Evolutionary conservation across 1,284 basidiomycete species (phyloP).

Genomic region (Tilletia indica): DNA sequence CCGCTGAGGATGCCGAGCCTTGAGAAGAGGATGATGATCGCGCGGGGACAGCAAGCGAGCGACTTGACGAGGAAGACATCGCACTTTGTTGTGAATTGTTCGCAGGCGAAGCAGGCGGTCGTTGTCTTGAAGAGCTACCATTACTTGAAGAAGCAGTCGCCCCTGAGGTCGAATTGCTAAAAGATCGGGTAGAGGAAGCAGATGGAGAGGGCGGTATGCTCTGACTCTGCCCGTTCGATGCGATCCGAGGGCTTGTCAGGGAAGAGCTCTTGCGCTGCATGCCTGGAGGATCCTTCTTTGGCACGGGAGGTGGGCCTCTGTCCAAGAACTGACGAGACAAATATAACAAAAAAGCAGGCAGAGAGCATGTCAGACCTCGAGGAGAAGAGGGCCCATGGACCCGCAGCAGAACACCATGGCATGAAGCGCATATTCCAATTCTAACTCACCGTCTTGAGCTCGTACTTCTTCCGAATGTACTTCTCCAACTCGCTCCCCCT

Average conservation of each 20-base stretch:
- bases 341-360: background rate
- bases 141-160: background rate
- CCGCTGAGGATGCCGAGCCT: background rate
- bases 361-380: background rate
- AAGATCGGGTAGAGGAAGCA: background rate
- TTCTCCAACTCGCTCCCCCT: conserved; percentile 76
- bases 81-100: no score
- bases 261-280: conserved; percentile 4
- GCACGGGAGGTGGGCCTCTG: conserved; percentile 39
- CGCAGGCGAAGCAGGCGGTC: background rate
- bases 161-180: background rate
- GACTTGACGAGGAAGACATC: no score
- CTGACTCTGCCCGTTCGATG: background rate
- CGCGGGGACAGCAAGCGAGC: background rate
- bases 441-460: conserved; percentile 27
- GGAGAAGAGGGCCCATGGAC: background rate
- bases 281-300: conserved; percentile 36
- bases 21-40: conserved; percentile 3
- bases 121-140: background rate
- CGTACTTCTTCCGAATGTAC: conserved; percentile 70
- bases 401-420: no score
- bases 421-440: background rate
- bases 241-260: background rate
- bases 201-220: background rate
- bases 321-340: conserved; percentile 34